A percentile compares a stretch with the other conserved stretches of the same genome.
phyloP scores from a whole-genome alignment of 2,329 filamentous ascomycete genomes.

The Penicillium glabrum region DNA sequence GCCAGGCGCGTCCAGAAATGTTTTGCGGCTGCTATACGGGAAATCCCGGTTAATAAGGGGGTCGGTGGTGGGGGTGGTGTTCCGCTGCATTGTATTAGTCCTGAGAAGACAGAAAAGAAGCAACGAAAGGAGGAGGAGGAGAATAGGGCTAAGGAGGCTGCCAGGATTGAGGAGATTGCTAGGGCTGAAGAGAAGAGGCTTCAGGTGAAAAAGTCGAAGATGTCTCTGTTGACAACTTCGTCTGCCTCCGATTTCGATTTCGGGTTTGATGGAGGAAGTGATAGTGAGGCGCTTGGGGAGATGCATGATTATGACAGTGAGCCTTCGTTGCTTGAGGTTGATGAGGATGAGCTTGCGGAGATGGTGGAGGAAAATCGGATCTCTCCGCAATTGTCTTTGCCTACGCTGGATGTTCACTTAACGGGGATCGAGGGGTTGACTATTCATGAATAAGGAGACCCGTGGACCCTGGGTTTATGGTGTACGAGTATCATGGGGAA shows the following conservation, averaged over 20 bases:
- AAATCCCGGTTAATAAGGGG: constrained; percentile 1
- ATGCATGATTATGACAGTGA: background rate
- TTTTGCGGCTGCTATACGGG: constrained; percentile 15
- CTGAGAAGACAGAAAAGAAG: background rate
- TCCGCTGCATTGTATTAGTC: constrained; percentile 15
- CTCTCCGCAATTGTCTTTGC: constrained; percentile 18
- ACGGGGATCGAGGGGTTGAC: constrained; percentile 16
- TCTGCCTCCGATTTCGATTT: constrained; percentile 25
- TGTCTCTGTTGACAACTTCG: background rate
- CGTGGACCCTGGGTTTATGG: background rate
- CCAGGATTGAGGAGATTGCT: background rate
- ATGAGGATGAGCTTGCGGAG: constrained; percentile 7
- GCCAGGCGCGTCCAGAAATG: constrained; percentile 32
- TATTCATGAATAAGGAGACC: background rate
- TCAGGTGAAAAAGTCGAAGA: background rate
- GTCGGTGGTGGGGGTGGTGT: background rate
- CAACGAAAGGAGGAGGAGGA: background rate
- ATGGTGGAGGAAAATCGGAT: constrained; percentile 8
- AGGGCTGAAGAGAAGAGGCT: background rate
- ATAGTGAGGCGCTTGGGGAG: constrained; percentile 11
- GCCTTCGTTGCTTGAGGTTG: constrained; percentile 3
- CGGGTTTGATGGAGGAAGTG: constrained; percentile 19
- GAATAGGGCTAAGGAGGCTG: background rate
- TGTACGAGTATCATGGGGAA: background rate
- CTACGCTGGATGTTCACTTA: constrained; percentile 17